Conservation (phyloP, 768 basidiomycete genomes). For the Clavulina sp. region DNA sequence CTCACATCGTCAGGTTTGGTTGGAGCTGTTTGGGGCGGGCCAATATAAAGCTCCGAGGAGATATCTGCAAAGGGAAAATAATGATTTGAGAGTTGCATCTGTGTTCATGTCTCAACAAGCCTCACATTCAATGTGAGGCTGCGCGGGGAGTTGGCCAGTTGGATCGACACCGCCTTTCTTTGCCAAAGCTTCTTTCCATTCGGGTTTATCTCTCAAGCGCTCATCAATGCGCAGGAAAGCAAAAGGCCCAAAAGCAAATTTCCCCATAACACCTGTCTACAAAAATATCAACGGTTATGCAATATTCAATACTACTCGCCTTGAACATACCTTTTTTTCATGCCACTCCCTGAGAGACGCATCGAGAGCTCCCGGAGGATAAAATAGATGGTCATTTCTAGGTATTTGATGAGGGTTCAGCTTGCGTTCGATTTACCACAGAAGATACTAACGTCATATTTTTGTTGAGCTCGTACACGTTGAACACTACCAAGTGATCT, state of each 20-base stretch:
- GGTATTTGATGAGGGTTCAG: neutral
- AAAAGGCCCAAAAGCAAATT: neutral
- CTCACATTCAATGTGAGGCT: neutral
- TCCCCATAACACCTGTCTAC: neutral
- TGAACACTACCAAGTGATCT: constrained; percentile 31
- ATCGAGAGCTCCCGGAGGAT: neutral
- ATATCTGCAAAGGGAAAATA: neutral
- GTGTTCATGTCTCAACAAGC: neutral
- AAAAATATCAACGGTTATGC: neutral
- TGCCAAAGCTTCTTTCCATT: neutral
- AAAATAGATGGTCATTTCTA: neutral
- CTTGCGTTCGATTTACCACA: neutral
- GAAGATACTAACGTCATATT: neutral
- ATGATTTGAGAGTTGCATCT: neutral
- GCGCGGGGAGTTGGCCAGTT: neutral
- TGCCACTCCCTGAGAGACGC: neutral
- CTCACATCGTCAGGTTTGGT: neutral
- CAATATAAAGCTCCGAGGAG: neutral
- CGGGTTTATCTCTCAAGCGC: neutral
- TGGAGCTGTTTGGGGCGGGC: neutral
- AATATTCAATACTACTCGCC: neutral
- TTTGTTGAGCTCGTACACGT: neutral
- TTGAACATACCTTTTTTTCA: neutral
- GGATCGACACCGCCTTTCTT: neutral
- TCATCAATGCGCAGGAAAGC: neutral